phyloP scores from a whole-genome alignment of 306 rosid genomes.

The Cajanus cajan region DNA sequence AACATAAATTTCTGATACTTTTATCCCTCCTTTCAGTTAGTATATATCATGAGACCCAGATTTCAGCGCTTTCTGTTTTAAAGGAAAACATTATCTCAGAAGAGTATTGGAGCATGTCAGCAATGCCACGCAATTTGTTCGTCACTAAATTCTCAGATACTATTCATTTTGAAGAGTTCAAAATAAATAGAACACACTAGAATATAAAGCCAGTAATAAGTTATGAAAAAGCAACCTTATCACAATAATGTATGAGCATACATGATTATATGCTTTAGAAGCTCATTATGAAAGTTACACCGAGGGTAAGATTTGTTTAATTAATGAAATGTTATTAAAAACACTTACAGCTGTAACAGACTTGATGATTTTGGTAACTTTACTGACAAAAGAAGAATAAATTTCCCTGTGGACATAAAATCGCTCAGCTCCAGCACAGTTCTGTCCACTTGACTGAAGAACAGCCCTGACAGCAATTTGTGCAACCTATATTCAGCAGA shows the following conservation, averaged over 20 bases:
- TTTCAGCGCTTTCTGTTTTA: neutral
- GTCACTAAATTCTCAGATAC: neutral
- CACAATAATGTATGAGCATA: constrained; percentile 9
- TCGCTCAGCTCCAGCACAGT: constrained; percentile 95
- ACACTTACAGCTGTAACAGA: constrained; percentile 77
- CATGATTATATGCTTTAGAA: neutral
- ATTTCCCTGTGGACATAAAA: constrained; percentile 80
- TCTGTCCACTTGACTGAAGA: constrained; percentile 94
- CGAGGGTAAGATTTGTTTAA: constrained; percentile 10
- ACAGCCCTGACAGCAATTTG: constrained; percentile 84
- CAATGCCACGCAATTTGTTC: neutral
- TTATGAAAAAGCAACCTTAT: neutral
- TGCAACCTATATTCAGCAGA: constrained; percentile 61
- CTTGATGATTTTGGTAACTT: constrained; percentile 69
- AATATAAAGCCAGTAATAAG: neutral
- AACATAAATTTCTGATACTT: neutral
- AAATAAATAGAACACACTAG: neutral
- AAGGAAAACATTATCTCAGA: neutral
- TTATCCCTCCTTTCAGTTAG: neutral
- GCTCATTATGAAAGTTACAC: neutral
- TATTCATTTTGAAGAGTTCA: neutral
- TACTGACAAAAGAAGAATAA: constrained; percentile 66
- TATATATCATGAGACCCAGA: neutral
- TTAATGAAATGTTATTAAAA: neutral
- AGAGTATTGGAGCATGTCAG: neutral